These are phyloP conservation scores for Ilyonectria mors-panacis DNA, from an alignment of 2,329 filamentous ascomycete genomes.

Conservation along the genomic window DNA sequence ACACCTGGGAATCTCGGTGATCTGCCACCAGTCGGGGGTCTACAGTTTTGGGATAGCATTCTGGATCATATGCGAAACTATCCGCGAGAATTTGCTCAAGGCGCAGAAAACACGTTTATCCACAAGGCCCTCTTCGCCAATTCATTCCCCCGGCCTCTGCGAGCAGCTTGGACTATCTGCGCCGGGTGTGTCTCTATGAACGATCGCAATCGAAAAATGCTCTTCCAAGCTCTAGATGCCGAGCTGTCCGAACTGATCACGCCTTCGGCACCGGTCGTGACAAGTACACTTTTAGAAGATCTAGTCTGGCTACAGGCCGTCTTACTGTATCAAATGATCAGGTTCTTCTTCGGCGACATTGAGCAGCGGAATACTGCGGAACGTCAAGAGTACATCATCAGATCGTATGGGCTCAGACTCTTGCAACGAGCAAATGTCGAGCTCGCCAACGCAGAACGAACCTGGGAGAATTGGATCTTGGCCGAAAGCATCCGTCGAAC, in stretches of 20 bases:
- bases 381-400: slow-evolving; percentile 27
- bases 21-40: background rate
- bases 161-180: slow-evolving; percentile 28
- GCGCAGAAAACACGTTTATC: slow-evolving; percentile 28
- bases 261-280: background rate
- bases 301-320: slow-evolving; percentile 41
- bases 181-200: slow-evolving; percentile 17
- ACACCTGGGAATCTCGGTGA: slow-evolving; percentile 6
- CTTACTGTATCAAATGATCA: slow-evolving; percentile 45
- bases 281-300: slow-evolving; percentile 34
- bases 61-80: slow-evolving; percentile 15
- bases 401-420: slow-evolving; percentile 21
- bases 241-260: slow-evolving; percentile 39
- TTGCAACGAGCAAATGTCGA: slow-evolving; percentile 17
- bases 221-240: slow-evolving; percentile 35
- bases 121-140: slow-evolving; percentile 18
- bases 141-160: slow-evolving; percentile 20
- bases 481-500: slow-evolving; percentile 33
- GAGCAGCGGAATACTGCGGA: slow-evolving; percentile 42
- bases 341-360: slow-evolving; percentile 43
- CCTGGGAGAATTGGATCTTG: slow-evolving; percentile 29
- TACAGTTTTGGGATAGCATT: background rate
- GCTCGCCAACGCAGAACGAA: slow-evolving; percentile 4
- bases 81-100: slow-evolving; percentile 19
- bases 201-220: slow-evolving; percentile 10